phyloP scores from a whole-genome alignment of 2,329 filamentous ascomycete species.

The Arthrocladium fulminans region DNA sequence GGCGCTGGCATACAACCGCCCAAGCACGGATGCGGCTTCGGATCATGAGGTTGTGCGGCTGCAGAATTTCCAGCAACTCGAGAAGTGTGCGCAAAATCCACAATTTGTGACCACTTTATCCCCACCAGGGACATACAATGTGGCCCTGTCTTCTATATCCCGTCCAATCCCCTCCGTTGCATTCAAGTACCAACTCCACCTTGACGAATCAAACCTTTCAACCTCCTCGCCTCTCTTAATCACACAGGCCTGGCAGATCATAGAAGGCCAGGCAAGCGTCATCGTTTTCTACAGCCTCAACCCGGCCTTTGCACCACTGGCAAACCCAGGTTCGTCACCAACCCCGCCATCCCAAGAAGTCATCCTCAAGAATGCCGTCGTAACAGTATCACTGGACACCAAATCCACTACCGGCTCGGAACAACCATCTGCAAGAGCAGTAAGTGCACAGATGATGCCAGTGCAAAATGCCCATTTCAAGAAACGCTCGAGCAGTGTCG shows the following conservation, averaged over 20 bases:
- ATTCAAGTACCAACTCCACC: conserved; percentile 85
- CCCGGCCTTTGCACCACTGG: conserved; percentile 46
- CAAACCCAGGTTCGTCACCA: conserved; percentile 13
- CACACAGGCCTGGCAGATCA: conserved; percentile 70
- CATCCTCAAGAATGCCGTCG: conserved; percentile 65
- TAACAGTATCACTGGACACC: conserved; percentile 46
- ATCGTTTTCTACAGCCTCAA: conserved; percentile 80
- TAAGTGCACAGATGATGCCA: conserved; percentile 38
- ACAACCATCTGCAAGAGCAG: conserved; percentile 33
- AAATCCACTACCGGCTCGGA: conserved; percentile 22
- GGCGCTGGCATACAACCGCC: conserved; percentile 67
- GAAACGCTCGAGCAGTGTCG: conserved; percentile 37
- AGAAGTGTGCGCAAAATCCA: conserved; percentile 88
- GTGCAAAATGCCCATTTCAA: conserved; percentile 37
- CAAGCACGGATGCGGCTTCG: conserved; percentile 34
- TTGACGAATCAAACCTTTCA: conserved; percentile 49
- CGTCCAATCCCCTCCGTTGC: conserved; percentile 60
- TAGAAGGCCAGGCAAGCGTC: conserved; percentile 75
- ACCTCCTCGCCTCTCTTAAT: conserved; percentile 64
- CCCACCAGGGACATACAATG: conserved; percentile 59
- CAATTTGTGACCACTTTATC: conserved; percentile 59
- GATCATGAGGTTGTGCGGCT: conserved; percentile 62
- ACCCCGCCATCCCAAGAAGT: conserved; percentile 40
- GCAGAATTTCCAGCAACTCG: conserved; percentile 78
- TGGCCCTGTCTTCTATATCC: conserved; percentile 63